These are phyloP conservation scores for Colletotrichum kahawae DNA, from an alignment of 2,329 filamentous ascomycete species.

Conservation along the genomic window DNA sequence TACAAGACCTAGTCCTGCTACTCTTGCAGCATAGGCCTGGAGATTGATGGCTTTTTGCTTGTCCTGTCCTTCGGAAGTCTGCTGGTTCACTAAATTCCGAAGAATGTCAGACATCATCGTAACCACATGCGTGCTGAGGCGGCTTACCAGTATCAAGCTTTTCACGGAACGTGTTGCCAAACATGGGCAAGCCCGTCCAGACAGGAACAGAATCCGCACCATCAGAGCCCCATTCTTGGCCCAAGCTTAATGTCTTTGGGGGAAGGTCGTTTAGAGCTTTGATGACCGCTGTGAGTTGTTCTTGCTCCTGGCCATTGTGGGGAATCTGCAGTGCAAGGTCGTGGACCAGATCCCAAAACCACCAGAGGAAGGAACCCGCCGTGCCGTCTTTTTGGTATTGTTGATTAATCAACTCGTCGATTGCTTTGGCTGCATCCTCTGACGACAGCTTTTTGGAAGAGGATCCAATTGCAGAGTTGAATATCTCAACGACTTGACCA, in stretches of 20 bases:
- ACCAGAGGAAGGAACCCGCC: background rate
- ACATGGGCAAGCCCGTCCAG: background rate
- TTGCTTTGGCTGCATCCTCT: background rate
- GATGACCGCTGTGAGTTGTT: background rate
- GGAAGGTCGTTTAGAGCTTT: background rate
- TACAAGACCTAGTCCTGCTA: background rate
- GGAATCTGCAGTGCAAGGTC: background rate
- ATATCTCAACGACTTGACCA: background rate
- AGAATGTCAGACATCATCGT: background rate
- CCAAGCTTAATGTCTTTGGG: background rate
- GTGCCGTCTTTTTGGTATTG: background rate
- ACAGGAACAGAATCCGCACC: background rate
- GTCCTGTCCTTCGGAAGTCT: background rate
- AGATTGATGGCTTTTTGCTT: background rate
- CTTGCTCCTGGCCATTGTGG: background rate
- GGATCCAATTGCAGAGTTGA: background rate
- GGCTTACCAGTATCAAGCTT: background rate
- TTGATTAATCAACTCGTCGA: background rate
- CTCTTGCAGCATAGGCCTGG: background rate
- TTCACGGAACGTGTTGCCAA: background rate
- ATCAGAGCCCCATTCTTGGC: background rate
- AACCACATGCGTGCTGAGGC: background rate
- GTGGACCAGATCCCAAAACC: background rate
- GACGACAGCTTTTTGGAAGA: background rate
- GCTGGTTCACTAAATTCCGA: background rate